These are phyloP conservation scores for Cochlearia excelsa DNA, from an alignment of 345 rosid genomes.

Conservation along the genomic window DNA sequence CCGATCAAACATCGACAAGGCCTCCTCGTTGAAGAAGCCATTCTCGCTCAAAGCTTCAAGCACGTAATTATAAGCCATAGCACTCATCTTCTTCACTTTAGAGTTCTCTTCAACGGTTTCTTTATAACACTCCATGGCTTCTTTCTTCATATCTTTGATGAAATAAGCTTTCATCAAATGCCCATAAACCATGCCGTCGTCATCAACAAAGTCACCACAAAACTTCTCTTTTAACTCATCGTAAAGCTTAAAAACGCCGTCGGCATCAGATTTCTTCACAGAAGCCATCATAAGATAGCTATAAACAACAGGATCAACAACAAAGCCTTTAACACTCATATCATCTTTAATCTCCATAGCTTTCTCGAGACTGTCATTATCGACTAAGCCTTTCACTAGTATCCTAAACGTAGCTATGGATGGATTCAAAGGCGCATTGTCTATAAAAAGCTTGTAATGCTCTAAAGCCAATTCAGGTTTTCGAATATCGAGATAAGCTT, in stretches of 20 bases:
- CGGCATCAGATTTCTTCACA: slow-evolving; percentile 50
- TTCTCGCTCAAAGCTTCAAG: slow-evolving; percentile 73
- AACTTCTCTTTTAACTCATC: slow-evolving; percentile 80
- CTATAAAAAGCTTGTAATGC: slow-evolving; percentile 66
- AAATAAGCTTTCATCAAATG: slow-evolving; percentile 75
- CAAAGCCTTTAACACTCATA: slow-evolving; percentile 56
- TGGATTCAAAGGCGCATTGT: slow-evolving; percentile 68
- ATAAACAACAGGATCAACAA: slow-evolving; percentile 61
- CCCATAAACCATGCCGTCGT: slow-evolving; percentile 82
- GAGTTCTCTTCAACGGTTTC: slow-evolving; percentile 53
- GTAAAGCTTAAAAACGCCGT: slow-evolving; percentile 57
- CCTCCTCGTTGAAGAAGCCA: slow-evolving; percentile 63
- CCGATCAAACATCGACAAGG: slow-evolving; percentile 62
- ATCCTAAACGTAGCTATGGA: slow-evolving; percentile 72
- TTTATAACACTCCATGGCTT: slow-evolving; percentile 74
- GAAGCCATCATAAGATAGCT: slow-evolving; percentile 71
- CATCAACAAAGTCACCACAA: slow-evolving; percentile 47
- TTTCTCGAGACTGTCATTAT: slow-evolving; percentile 63
- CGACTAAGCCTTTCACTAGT: slow-evolving; percentile 75
- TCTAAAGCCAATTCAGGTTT: slow-evolving; percentile 76
- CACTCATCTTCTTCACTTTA: slow-evolving; percentile 56
- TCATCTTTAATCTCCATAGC: slow-evolving; percentile 86
- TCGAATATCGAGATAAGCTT: slow-evolving; percentile 74
- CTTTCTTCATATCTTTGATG: slow-evolving; percentile 67
- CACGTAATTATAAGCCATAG: slow-evolving; percentile 62